Conservation (phyloP, 1,284 basidiomycete genomes). For the Ceratobasidium sp. region DNA sequence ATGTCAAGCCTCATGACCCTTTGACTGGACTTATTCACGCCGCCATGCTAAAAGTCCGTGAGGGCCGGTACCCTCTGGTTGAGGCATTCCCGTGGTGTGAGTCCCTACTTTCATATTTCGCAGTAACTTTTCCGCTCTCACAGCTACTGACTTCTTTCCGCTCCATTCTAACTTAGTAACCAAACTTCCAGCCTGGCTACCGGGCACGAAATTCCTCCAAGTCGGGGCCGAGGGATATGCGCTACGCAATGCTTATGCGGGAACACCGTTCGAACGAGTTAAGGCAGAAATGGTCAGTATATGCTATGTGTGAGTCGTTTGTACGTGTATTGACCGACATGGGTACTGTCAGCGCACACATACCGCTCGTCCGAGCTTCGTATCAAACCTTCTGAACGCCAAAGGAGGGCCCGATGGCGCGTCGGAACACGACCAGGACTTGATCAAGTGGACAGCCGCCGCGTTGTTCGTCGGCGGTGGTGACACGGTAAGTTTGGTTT, state of each 20-base stretch:
- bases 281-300: slow-evolving; percentile 44
- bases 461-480: slow-evolving; percentile 42
- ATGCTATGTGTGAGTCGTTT: neutral
- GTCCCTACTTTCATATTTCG: neutral
- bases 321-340: neutral
- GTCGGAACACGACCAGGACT: slow-evolving; percentile 23
- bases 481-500: slow-evolving; percentile 45
- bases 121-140: neutral
- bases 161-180: slow-evolving; percentile 6
- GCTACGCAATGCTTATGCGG: slow-evolving; percentile 30
- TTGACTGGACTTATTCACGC: slow-evolving; percentile 42
- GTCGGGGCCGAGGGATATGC: slow-evolving; percentile 36
- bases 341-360: slow-evolving; percentile 25
- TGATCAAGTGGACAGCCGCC: slow-evolving; percentile 46
- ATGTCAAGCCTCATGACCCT: slow-evolving; percentile 46
- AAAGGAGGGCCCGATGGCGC: slow-evolving; percentile 29
- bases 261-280: slow-evolving; percentile 38
- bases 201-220: slow-evolving; percentile 35
- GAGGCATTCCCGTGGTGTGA: slow-evolving; percentile 46
- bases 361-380: slow-evolving; percentile 42
- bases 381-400: slow-evolving; percentile 34
- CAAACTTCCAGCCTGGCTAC: slow-evolving; percentile 31
- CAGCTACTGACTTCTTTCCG: neutral
- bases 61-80: slow-evolving; percentile 39
- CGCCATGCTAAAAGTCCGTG: slow-evolving; percentile 39